These are phyloP conservation scores for Hypocreales sp. DNA, from an alignment of 2,329 filamentous ascomycete species.

Conservation along the genomic window DNA sequence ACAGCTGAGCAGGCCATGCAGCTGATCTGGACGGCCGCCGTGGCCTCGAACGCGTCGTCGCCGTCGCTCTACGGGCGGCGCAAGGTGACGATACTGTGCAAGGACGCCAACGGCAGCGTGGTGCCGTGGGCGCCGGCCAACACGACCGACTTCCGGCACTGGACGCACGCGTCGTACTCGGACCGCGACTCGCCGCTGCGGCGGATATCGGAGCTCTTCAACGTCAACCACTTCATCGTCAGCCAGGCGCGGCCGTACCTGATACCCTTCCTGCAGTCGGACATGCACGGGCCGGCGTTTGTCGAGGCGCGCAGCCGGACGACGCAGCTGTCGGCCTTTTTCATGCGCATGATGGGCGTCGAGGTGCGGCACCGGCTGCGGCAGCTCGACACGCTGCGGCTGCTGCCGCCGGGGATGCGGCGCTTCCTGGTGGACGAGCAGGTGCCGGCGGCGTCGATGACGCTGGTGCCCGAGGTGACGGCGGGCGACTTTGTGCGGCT, in stretches of 20 bases:
- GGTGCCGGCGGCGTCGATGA: constrained; percentile 63
- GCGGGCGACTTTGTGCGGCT: constrained; percentile 59
- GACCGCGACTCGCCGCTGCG: constrained; percentile 51
- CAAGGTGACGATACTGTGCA: constrained; percentile 55
- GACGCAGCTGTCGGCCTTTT: constrained; percentile 38
- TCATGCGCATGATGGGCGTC: constrained; percentile 54
- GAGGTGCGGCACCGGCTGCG: constrained; percentile 69
- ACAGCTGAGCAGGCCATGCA: constrained; percentile 13
- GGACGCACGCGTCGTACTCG: constrained; percentile 48
- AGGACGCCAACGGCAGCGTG: constrained; percentile 57
- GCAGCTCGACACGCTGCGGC: constrained; percentile 63
- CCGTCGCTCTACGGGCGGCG: constrained; percentile 49
- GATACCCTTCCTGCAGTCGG: constrained; percentile 68
- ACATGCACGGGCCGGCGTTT: constrained; percentile 60
- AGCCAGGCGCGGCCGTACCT: constrained; percentile 85
- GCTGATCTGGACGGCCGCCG: constrained; percentile 68
- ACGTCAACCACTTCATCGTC: constrained; percentile 90
- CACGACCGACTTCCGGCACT: constrained; percentile 48
- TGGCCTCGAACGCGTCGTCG: constrained; percentile 57
- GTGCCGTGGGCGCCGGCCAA: constrained; percentile 56
- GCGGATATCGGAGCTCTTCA: constrained; percentile 70
- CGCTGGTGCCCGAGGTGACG: constrained; percentile 66
- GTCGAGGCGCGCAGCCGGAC: constrained; percentile 42
- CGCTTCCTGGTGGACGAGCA: constrained; percentile 72
- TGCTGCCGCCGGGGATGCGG: constrained; percentile 54